These are phyloP conservation scores for Myrica gale DNA, from an alignment of 306 rosid species.

Conservation along the genomic window DNA sequence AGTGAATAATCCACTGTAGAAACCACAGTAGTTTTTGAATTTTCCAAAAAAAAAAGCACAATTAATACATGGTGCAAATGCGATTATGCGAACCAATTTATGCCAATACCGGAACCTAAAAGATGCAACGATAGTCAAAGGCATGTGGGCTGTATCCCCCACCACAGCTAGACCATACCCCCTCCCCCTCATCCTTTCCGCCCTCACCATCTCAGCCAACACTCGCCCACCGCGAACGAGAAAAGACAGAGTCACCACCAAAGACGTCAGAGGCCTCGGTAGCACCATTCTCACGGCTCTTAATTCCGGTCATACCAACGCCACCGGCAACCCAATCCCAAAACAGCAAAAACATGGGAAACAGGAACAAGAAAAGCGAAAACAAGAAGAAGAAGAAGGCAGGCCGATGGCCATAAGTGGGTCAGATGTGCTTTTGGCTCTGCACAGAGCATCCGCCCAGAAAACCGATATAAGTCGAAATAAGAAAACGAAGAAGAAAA, in stretches of 20 bases:
- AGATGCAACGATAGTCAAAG: neutral
- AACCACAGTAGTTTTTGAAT: too few relatives aligned
- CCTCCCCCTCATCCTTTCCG: constrained; percentile 18
- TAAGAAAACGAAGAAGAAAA: constrained; percentile 38
- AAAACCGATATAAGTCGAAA: constrained; percentile 14
- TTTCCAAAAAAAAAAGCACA: too few relatives aligned
- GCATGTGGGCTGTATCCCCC: constrained; percentile 34
- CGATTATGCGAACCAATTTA: too few relatives aligned
- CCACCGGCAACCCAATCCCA: constrained; percentile 17
- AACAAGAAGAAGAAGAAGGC: constrained; percentile 21
- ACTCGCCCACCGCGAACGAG: constrained; percentile 33
- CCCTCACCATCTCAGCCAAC: constrained; percentile 31
- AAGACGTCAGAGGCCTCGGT: constrained; percentile 31
- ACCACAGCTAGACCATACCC: constrained; percentile 16
- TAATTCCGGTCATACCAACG: constrained; percentile 28
- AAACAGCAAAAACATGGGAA: constrained; percentile 3
- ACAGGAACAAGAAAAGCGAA: neutral
- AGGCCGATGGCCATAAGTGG: constrained; percentile 41
- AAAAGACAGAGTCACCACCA: neutral
- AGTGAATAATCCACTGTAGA: too few relatives aligned
- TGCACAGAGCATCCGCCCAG: constrained; percentile 52
- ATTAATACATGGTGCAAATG: too few relatives aligned
- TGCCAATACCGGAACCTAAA: neutral
- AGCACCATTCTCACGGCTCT: constrained; percentile 23
- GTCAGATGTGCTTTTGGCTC: constrained; percentile 65